Evolutionary conservation across 2,329 filamentous ascomycete genomes (phyloP), one percentile per base, ranked within the genome.

Genomic region (Colletotrichum tabaci): DNA sequence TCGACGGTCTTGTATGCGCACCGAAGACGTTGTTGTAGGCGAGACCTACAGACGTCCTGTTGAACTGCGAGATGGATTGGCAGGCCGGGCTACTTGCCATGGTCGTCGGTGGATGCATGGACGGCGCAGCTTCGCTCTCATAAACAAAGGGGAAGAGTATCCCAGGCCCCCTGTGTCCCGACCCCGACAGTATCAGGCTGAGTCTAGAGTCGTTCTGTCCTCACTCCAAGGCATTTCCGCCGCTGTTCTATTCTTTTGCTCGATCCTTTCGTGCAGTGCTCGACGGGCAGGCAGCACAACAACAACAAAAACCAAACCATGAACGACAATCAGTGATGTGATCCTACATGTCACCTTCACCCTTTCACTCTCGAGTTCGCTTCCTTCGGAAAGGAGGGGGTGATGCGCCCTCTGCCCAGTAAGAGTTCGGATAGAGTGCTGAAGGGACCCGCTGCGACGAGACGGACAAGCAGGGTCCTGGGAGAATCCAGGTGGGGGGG

Each of bases 381-480:
- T 65, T 68, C 61, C 52, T 65, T 23, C 13, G 16, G 56, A n/a
- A 23, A 26, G 21, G 35, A 35, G n/a, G 35, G 21, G 35, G 12
- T 18, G 18, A 13, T 13, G 23, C 23, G 30, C 7, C 15, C 18
- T 12, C 30, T 68, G 35, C 61, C 61, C 52, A 65, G 46, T 68
- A 9, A 44, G 42, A 35, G 47, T 12, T 35, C 13, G 12, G 35
- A 15, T n/a, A 35, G 21, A 42, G 49, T 52, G 49, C 38, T n/a
- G 9, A 63, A 46, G 15, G n/a, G 52, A 53, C 61, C 61, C 61
- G 46, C 61, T 23, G 12, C 35, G 18, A 38, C 47, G 23, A 57
- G 52, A 65, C 35, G 46, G 53, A n/a, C 66, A 69, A 23, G 61
- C 52, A 66, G 61, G 44, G 35, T 40, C 66, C 66, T 46, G 44